These are phyloP conservation scores for Knoxia roxburghii DNA, from an alignment of 257 asterid species.

Conservation along the genomic window DNA sequence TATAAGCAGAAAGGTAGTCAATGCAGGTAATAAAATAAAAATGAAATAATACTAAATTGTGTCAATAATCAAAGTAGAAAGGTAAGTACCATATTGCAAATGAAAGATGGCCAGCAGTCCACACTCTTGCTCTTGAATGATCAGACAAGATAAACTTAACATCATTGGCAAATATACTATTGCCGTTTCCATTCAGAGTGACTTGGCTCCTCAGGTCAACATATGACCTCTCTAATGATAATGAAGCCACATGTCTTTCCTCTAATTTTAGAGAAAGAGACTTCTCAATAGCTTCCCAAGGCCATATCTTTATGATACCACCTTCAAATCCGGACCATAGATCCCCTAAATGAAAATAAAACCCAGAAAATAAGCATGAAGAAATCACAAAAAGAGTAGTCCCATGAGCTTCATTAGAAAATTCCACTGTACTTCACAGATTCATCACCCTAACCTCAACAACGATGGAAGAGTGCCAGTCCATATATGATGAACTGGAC, in stretches of 20 bases:
- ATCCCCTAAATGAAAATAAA: constrained; percentile 60
- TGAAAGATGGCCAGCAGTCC: constrained; percentile 76
- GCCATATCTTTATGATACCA: constrained; percentile 84
- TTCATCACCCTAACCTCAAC: background rate
- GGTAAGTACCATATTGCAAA: constrained; percentile 75
- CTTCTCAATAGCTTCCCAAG: constrained; percentile 94
- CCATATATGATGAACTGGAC: background rate
- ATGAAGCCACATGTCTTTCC: constrained; percentile 85
- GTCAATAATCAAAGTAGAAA: background rate
- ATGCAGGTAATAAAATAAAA: background rate
- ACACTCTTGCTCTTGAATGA: constrained; percentile 69
- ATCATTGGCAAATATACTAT: constrained; percentile 70
- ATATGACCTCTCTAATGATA: constrained; percentile 75
- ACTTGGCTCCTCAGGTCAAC: constrained; percentile 75
- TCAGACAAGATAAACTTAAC: constrained; percentile 68
- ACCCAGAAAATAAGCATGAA: constrained; percentile 17
- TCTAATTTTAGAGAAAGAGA: constrained; percentile 56
- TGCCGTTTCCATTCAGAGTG: constrained; percentile 51
- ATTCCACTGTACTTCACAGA: background rate
- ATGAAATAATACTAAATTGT: background rate
- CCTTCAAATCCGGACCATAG: constrained; percentile 96
- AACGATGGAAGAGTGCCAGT: background rate
- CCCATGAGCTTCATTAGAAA: background rate
- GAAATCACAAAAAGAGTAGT: background rate
- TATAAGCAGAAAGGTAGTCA: background rate